Base-by-base conservation (phyloP, 225 moss, liverwort and hornwort genomes). In the Takakia lepidozioides region DNA sequence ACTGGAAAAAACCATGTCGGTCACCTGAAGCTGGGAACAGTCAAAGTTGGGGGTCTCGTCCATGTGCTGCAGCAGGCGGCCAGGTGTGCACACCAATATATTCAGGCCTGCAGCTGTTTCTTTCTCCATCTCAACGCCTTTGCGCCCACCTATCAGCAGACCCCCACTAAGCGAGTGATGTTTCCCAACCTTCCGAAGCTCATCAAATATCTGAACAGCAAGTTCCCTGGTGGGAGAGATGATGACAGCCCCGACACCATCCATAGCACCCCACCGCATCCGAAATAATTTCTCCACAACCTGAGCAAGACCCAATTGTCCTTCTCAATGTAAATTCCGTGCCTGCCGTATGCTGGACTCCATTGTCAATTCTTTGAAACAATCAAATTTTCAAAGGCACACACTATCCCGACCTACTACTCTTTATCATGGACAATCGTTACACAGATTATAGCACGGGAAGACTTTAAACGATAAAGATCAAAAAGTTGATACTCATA, bases 151-250 rank as follows among this genome's bases (percentile, higher is more conserved):
- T 13, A 98, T 98, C 17, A 98, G 85, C 37, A 98, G 76, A 43
- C 98, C 98, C 32, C 74, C 98, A 59, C 98, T 98, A 4, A 98
- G 65, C 30, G 91, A 85, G 55, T 98, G 98, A 56, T 91, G 87
- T 39, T 85, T 98, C 10, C 98, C 98, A 7, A 98, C 72, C 59
- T 85, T 91, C 10, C 77, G 82, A 44, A 98, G 82, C 57, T 91
- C 91, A 43, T 98, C 91, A 38, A 98, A 98, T 51, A 98, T 98
- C 61, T 98, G 98, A 48, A 72, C 54, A 30, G 98, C 87, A 20
- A 98, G 78, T 46, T 98, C 98, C 65, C 98, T 73, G 7, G 98
- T 98, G 0, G 98, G 98, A 55, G 98, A 98, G 19, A 91, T 91
- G 15, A 98, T 81, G 10, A 87, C 54, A 16, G 82, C 87, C 34